Evolutionary conservation across 768 basidiomycete species (phyloP), one percentile per base, ranked within the genome.

Genomic region (Russula emetica): DNA sequence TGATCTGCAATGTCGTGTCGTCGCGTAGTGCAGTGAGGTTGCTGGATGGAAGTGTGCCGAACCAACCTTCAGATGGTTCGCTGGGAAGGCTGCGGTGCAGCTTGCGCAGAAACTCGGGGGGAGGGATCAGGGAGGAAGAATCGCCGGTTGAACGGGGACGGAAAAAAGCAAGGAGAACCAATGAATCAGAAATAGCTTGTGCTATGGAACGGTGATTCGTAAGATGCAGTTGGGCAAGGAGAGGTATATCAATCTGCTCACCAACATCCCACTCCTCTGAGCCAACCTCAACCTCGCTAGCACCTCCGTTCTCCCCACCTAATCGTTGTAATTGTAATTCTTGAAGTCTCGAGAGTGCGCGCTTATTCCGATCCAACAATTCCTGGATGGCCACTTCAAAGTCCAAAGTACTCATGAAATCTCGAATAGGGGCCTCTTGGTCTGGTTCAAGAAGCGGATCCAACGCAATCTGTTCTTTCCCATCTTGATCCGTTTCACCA

Each of bases 231-330:
- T 20, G 47, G 20, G 11, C 13, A 22, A 36, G 30, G 26, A 52
- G 61, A 67, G 42, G 51, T 52, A 30, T 36, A 38, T 2, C 32
- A 22, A 26, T 26, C 28, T 5, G 59, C 86, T 67, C 70, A 92
- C 91, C 92, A 64, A 82, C 83, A 67, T 90, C 85, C 87, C 87
- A 91, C 72, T 94, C 91, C 73, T 92, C 90, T 13, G 88, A 87
- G 38, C 80, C 87, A 70, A 85, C 82, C 71, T 85, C 80, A 3
- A 84, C 83, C 13, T 64, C 62, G 58, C 77, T 78, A 38, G 72
- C 72, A 10, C 77, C 81, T 44, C 77, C 78, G 16, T 78, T 78
- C 26, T 78, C 79, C 13, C 74, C 73, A 18, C 77, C 77, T 34
- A 88, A 71, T 13, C 91, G 82, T 59, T 74, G 71, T 22, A 74